Conservation (phyloP, 352 stramenopile species). For the Aphanomyces stellatus region DNA sequence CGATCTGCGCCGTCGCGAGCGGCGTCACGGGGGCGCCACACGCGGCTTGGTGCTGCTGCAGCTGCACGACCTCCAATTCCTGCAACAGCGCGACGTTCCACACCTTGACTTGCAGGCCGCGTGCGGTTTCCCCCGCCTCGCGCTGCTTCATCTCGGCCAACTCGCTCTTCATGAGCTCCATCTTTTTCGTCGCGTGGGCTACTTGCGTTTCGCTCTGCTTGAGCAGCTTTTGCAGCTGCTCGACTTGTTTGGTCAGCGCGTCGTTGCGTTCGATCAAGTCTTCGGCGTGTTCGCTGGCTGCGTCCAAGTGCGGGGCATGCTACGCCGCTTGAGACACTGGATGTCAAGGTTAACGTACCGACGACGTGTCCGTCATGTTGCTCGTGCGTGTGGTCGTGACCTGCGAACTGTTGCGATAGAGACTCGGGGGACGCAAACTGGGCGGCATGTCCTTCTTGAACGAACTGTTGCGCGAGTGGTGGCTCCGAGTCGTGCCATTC, state of each 20-base stretch:
- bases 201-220: neutral
- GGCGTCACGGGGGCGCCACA: neutral
- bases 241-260: neutral
- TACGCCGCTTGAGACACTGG: too few relatives aligned
- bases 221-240: neutral
- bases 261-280: neutral
- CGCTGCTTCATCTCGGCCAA: constrained; percentile 10
- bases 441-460: neutral
- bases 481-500: neutral
- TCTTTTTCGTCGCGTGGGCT: neutral
- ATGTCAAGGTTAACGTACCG: too few relatives aligned
- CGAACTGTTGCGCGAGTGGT: constrained; percentile 5
- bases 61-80: constrained; percentile 15
- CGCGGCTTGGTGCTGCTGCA: constrained; percentile 1
- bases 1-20: neutral
- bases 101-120: neutral
- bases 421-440: too few relatives aligned
- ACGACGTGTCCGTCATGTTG: constrained; percentile 16
- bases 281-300: constrained; percentile 17
- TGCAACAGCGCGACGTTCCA: constrained; percentile 14
- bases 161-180: neutral
- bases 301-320: neutral
- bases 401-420: neutral
- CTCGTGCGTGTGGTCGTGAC: neutral
- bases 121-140: constrained; percentile 13